These are phyloP conservation scores for Takakia lepidozioides DNA, from an alignment of 225 moss, liverwort and hornwort species.

Conservation along the genomic window DNA sequence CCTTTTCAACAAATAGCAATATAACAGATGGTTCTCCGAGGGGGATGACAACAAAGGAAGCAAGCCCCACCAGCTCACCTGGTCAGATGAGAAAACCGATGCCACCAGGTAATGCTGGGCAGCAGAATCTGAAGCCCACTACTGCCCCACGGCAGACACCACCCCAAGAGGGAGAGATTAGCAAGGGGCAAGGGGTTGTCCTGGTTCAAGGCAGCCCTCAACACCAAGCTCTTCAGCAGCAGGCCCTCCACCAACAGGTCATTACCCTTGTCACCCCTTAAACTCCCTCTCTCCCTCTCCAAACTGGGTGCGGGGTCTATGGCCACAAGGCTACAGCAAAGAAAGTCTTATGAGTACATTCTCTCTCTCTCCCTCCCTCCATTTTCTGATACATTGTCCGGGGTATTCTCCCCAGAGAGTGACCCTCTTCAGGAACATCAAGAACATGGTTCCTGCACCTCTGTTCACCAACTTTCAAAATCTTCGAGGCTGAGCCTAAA, in stretches of 20 bases:
- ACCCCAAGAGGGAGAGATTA: neutral
- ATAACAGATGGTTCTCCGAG: conserved; percentile 1
- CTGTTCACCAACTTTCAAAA: too few species aligned
- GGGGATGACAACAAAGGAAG: conserved; percentile 7
- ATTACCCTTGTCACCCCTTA: too few species aligned
- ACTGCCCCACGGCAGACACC: neutral
- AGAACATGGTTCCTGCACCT: too few species aligned
- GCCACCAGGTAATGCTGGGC: conserved; percentile 1
- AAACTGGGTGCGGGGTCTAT: too few species aligned
- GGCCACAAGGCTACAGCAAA: too few species aligned
- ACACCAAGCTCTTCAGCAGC: conserved; percentile 30
- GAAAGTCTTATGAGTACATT: too few species aligned
- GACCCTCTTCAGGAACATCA: too few species aligned
- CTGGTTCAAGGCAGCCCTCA: conserved; percentile 7
- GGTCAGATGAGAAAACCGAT: neutral
- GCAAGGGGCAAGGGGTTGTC: conserved; percentile 4
- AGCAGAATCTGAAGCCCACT: conserved; percentile 1
- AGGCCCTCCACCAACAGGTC: conserved; percentile 29
- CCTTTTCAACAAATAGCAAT: neutral
- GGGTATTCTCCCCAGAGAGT: too few species aligned
- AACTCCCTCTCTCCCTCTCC: too few species aligned
- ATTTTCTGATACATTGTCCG: too few species aligned
- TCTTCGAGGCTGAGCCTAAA: too few species aligned
- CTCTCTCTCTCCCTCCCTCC: too few species aligned
- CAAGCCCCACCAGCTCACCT: conserved; percentile 8